phyloP scores from a whole-genome alignment of 345 rosid species.

The Camelina neglecta region DNA sequence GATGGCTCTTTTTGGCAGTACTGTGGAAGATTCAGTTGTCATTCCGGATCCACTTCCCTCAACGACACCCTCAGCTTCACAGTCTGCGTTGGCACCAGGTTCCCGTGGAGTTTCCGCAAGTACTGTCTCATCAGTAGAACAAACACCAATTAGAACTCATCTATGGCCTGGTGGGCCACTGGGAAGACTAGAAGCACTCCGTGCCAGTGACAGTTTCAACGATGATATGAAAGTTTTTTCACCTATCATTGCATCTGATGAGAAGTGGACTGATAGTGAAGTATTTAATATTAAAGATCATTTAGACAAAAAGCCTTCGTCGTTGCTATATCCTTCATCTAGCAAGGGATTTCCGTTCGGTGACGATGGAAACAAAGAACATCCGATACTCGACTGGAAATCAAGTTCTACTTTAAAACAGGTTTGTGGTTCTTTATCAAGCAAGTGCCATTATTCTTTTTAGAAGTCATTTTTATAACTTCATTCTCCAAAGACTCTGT shows the following conservation, averaged over 20 bases:
- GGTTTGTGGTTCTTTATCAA: slow-evolving; percentile 50
- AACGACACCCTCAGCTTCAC: slow-evolving; percentile 59
- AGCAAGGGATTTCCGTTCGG: slow-evolving; percentile 67
- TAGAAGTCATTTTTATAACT: neutral
- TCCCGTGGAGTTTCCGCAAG: slow-evolving; percentile 56
- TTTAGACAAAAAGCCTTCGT: slow-evolving; percentile 68
- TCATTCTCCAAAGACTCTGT: slow-evolving; percentile 11
- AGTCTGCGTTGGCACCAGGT: slow-evolving; percentile 54
- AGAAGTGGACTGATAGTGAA: slow-evolving; percentile 75
- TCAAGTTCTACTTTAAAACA: slow-evolving; percentile 67
- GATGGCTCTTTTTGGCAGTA: slow-evolving; percentile 91
- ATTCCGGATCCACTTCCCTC: slow-evolving; percentile 99
- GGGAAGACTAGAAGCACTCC: slow-evolving; percentile 76
- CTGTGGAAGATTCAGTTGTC: slow-evolving; percentile 84
- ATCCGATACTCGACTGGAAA: slow-evolving; percentile 84
- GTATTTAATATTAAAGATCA: slow-evolving; percentile 65
- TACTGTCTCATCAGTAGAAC: slow-evolving; percentile 58
- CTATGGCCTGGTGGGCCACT: slow-evolving; percentile 73
- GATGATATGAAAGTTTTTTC: slow-evolving; percentile 98
- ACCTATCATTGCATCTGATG: slow-evolving; percentile 82
- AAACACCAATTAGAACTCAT: slow-evolving; percentile 70
- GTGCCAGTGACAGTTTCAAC: slow-evolving; percentile 65
- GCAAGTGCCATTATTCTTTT: neutral
- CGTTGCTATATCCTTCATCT: slow-evolving; percentile 68
- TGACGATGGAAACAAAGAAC: slow-evolving; percentile 68